These are phyloP conservation scores for Vavraia culicis DNA, from an alignment of 371 early-diverging fungal genomes.

Conservation along the genomic window DNA sequence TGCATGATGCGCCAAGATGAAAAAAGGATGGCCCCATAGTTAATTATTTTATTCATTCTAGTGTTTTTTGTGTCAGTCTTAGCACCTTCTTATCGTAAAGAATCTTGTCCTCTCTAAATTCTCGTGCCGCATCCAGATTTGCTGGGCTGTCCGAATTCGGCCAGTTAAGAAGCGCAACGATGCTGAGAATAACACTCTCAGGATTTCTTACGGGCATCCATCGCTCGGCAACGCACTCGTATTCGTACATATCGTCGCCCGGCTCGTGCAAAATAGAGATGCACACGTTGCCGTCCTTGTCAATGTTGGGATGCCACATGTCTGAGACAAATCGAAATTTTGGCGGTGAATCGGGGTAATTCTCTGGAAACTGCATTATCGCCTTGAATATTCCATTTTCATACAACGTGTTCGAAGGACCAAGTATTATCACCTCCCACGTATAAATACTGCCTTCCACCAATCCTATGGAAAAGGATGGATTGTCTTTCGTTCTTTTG, in stretches of 20 bases:
- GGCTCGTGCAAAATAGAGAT: slow-evolving; percentile 44
- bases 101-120: slow-evolving; percentile 45
- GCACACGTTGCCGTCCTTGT: slow-evolving; percentile 42
- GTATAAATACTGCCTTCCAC: slow-evolving; percentile 49
- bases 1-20: no score
- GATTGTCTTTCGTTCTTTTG: no score
- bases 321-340: slow-evolving; percentile 61
- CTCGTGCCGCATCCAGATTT: slow-evolving; percentile 45
- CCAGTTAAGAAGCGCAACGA: slow-evolving; percentile 44
- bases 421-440: slow-evolving; percentile 78
- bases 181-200: slow-evolving; percentile 42
- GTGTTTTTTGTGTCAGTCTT: slow-evolving; percentile 50
- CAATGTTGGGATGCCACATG: slow-evolving; percentile 62
- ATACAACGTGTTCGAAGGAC: slow-evolving; percentile 79
- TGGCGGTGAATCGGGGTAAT: slow-evolving; percentile 60
- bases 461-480: slow-evolving; percentile 31
- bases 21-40: no score
- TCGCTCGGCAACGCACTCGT: slow-evolving; percentile 65
- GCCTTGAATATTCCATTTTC: slow-evolving; percentile 83
- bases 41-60: slow-evolving; percentile 41
- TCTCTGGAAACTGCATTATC: slow-evolving; percentile 55
- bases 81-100: slow-evolving; percentile 54
- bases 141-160: slow-evolving; percentile 46
- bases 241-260: slow-evolving; percentile 61
- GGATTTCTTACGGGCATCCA: slow-evolving; percentile 71